These are phyloP conservation scores for Cutaneotrichosporon mucoides DNA, from an alignment of 1,284 basidiomycete genomes.

Conservation along the genomic window DNA sequence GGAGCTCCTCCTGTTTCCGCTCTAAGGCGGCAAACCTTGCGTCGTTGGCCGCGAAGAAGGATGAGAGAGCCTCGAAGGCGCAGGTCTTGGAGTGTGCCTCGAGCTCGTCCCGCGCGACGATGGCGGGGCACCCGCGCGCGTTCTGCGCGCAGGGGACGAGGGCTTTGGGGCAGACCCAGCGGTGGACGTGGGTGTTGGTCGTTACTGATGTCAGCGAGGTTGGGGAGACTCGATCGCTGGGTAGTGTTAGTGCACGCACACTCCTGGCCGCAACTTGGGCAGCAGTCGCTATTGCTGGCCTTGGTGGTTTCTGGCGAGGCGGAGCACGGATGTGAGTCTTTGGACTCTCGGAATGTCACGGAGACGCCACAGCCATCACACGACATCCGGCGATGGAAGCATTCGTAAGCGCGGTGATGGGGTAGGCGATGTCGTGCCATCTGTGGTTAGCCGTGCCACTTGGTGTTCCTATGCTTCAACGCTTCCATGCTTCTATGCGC, in stretches of 20 bases:
- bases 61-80: conserved; percentile 61
- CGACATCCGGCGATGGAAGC: conserved; percentile 41
- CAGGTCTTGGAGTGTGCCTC: conserved; percentile 55
- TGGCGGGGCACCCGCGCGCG: conserved; percentile 58
- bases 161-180: conserved; percentile 40
- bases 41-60: conserved; percentile 57
- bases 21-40: conserved; percentile 50
- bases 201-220: not conserved
- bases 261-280: no score
- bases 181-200: conserved; percentile 15
- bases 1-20: conserved; percentile 54
- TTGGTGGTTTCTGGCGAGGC: no score
- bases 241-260: no score
- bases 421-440: conserved; percentile 34
- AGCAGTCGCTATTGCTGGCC: no score
- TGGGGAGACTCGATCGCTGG: no score
- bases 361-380: conserved; percentile 31
- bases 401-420: conserved; percentile 42
- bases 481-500: no score
- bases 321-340: conserved; percentile 13
- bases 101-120: conserved; percentile 53
- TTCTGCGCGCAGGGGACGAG: conserved; percentile 55
- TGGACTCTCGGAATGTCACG: conserved; percentile 28
- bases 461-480: no score
- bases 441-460: conserved; percentile 16